Conservation (phyloP, 768 basidiomycete species). For the Agrocybe pediades region DNA sequence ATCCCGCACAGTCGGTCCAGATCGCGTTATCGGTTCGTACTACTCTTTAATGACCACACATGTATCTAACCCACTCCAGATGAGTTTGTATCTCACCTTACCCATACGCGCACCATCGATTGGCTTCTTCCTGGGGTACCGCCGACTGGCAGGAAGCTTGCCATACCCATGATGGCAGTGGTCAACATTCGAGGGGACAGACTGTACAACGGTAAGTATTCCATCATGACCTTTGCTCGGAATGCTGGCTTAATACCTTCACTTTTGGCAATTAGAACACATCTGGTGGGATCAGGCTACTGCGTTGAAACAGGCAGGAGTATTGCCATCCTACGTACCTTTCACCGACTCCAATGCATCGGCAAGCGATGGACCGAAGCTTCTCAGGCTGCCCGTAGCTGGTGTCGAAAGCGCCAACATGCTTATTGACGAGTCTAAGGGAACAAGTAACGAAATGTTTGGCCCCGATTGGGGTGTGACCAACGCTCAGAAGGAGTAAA, state of each 20-base stretch:
- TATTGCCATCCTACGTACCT: slow-evolving; percentile 35
- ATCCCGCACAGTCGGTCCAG: slow-evolving; percentile 53
- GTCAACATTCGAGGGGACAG: slow-evolving; percentile 49
- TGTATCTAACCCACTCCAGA: slow-evolving; percentile 28
- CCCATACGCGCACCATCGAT: slow-evolving; percentile 45
- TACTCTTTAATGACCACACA: not conserved
- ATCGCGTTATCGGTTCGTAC: slow-evolving; percentile 49
- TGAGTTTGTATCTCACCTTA: slow-evolving; percentile 50
- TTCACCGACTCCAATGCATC: slow-evolving; percentile 22
- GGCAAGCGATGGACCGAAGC: not conserved
- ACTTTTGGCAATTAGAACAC: slow-evolving; percentile 30
- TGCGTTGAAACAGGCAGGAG: slow-evolving; percentile 35
- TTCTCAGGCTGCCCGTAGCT: slow-evolving; percentile 36
- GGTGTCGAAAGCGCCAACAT: slow-evolving; percentile 37
- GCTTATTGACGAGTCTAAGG: slow-evolving; percentile 37
- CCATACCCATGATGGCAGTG: slow-evolving; percentile 57
- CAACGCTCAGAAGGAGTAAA: not conserved
- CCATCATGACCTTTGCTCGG: not conserved
- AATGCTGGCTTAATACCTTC: not conserved
- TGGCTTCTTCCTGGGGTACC: slow-evolving; percentile 58
- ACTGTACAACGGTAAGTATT: slow-evolving; percentile 33
- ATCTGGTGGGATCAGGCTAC: slow-evolving; percentile 50
- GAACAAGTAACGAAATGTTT: slow-evolving; percentile 40
- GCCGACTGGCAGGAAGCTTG: slow-evolving; percentile 47
- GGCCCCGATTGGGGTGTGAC: slow-evolving; percentile 29